Evolutionary conservation across 495 filamentous ascomycete species (phyloP), one percentile per base, ranked within the genome.

Genomic region (Podospora didyma): DNA sequence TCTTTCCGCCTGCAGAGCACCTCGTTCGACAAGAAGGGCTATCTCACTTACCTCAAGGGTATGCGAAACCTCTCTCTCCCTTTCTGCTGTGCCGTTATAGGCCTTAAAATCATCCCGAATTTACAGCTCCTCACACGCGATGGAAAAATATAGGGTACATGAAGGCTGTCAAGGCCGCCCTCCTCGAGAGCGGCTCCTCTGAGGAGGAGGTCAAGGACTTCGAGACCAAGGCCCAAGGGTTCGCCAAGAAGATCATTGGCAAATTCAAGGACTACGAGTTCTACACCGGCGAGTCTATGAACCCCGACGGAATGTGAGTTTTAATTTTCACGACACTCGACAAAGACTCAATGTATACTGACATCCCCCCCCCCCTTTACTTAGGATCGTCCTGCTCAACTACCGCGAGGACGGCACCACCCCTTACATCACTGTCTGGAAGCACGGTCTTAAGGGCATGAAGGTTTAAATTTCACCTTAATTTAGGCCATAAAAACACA

Each of bases 191-290:
- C 14, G 83, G 81, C 59, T 82, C 83, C 41, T 65, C 77, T 58
- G 81, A 81, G 0, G 86, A 84, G 22, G 79, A 82, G 44, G 78
- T 96, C 74, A 82, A 83, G 56, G 78, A 74, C 12, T 96, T 95
- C 79, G 88, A 97, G 82, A 80, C 73, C 56, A 81, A 82, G 60
- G 89, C 90, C 46, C 66, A 75, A 55, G 76, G 46, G 20, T 92
- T 84, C 68, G 85, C 84, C 67, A 88, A 89, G 75, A 83, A 88
- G 75, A 90, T 92, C 76, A 83, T 96, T 67, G 77, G 61, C 73
- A 91, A 86, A 75, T 96, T 96, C 82, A 89, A 93, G 77, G 88
- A 98, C 80, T 96, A 85, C 71, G 94, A 97, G 65, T 90, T 96
- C 75, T 89, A 92, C 73, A 88, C 89, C 64, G 93, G 94, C 71